Base-by-base conservation (phyloP, 2,329 filamentous ascomycete species). In the Lasiodiplodia gonubiensis region DNA sequence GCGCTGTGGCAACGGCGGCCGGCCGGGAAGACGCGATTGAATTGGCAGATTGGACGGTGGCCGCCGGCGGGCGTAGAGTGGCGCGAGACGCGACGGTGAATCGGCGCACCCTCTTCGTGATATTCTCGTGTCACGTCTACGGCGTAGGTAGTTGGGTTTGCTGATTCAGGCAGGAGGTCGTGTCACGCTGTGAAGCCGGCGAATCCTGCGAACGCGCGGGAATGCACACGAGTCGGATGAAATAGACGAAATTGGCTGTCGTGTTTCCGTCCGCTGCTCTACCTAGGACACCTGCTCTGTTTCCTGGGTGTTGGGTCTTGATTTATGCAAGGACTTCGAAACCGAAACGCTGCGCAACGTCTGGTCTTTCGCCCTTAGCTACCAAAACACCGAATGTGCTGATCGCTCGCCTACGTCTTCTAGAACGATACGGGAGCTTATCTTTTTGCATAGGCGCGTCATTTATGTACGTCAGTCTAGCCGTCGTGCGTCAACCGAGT, bases 141-240 rank as follows among this genome's bases (percentile, higher is more conserved):
- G 42, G n/a, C 21, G 18, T 3, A 10, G n/a, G 18, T 46, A 46
- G 3, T 46, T 11, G 18, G 42, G 18, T 16, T 52, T n/a, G 42
- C 42, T 48, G 30, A 46, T 63, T 63, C 21, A 14, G 59, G 59
- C 25, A 63, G 59, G 59, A 51, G 59, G 27, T 18, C 30, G 59
- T 30, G 46, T 21, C 18, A 21, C 18, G 42, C n/a, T 11, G 11
- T 46, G 42, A 18, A 46, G 42, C n/a, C 18, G n/a, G 42, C 42
- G 42, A 18, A 21, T 46, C 42, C n/a, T 21, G 42, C 7, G 18
- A 46, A n/a, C 42, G 37, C 37, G 12, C 37, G 37, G 39, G 39
- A 42, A 18, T 16, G 18, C 14, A 42, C 48, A n/a, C 11, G 39
- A 16, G 16, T 18, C 39, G 39, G 14, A 42, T 18, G 14, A 42